These are phyloP conservation scores for Trichosporon sp. DNA, from an alignment of 1,284 basidiomycete species.

Conservation along the genomic window DNA sequence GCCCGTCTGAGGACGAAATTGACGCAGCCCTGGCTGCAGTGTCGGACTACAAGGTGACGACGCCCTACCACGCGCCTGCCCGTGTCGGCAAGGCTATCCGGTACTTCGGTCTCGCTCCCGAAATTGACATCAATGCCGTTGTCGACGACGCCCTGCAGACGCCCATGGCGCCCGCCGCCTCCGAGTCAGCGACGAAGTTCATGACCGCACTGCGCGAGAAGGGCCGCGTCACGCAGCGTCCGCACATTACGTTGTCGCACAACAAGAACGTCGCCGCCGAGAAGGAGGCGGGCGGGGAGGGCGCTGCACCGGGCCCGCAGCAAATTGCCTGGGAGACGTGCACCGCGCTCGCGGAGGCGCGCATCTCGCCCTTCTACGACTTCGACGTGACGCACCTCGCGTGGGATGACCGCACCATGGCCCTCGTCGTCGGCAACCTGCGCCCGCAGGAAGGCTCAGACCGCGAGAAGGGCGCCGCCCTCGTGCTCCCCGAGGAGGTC, in stretches of 20 bases:
- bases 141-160: slow-evolving; percentile 15
- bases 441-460: slow-evolving; percentile 47
- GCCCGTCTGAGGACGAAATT: slow-evolving; percentile 59
- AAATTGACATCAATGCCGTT: slow-evolving; percentile 58
- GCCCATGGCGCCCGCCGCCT: slow-evolving; percentile 25
- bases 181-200: slow-evolving; percentile 50
- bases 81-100: slow-evolving; percentile 52
- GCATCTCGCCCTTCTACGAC: slow-evolving; percentile 57
- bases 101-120: slow-evolving; percentile 73
- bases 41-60: slow-evolving; percentile 32
- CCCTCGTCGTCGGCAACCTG: slow-evolving; percentile 62
- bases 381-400: slow-evolving; percentile 64
- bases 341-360: slow-evolving; percentile 52
- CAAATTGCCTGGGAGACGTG: slow-evolving; percentile 64
- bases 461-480: slow-evolving; percentile 12
- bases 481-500: slow-evolving; percentile 54
- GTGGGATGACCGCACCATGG: slow-evolving; percentile 78
- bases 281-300: slow-evolving; percentile 40
- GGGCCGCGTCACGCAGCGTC: slow-evolving; percentile 58
- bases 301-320: slow-evolving; percentile 15
- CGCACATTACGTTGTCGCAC: slow-evolving; percentile 87
- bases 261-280: slow-evolving; percentile 55
- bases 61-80: slow-evolving; percentile 32
- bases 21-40: slow-evolving; percentile 59
- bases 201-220: slow-evolving; percentile 57